phyloP scores from a whole-genome alignment of 2,329 filamentous ascomycete genomes.

The Fusarium sp. region DNA sequence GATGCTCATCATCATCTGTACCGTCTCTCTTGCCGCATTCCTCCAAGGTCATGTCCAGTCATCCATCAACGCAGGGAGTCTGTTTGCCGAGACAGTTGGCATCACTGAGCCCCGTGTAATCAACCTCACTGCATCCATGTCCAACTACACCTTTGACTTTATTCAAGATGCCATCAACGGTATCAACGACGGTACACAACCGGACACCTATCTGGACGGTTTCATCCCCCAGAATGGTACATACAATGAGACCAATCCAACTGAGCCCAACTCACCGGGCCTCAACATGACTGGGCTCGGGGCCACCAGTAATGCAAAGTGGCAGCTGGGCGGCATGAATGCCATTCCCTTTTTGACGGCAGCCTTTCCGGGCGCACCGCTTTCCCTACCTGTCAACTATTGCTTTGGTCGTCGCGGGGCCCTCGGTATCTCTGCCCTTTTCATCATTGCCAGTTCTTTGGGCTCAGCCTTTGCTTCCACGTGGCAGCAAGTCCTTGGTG shows the following conservation, averaged over 20 bases:
- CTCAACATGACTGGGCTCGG: neutral
- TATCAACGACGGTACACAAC: neutral
- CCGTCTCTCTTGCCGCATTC: conserved; percentile 56
- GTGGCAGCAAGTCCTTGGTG: conserved; percentile 48
- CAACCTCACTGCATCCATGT: neutral
- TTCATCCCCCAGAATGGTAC: neutral
- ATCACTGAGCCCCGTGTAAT: conserved; percentile 1
- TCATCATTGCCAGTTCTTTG: conserved; percentile 54
- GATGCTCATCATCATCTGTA: conserved; percentile 39
- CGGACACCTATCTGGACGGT: neutral
- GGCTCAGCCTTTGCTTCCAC: conserved; percentile 46
- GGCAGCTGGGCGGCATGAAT: conserved; percentile 49
- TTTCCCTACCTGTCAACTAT: conserved; percentile 54
- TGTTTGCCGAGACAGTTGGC: conserved; percentile 41
- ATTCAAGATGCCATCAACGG: neutral
- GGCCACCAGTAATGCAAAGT: conserved; percentile 4
- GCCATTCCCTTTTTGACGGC: conserved; percentile 52
- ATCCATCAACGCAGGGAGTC: conserved; percentile 53
- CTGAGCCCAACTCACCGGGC: neutral
- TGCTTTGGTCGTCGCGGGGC: conserved; percentile 53
- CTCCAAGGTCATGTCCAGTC: conserved; percentile 57
- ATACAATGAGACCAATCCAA: neutral
- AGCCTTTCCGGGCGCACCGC: conserved; percentile 49
- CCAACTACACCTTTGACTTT: neutral
- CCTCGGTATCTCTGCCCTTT: conserved; percentile 51